These are phyloP conservation scores for Solanum infundibuliforme DNA, from an alignment of 257 asterid species.

Conservation along the genomic window DNA sequence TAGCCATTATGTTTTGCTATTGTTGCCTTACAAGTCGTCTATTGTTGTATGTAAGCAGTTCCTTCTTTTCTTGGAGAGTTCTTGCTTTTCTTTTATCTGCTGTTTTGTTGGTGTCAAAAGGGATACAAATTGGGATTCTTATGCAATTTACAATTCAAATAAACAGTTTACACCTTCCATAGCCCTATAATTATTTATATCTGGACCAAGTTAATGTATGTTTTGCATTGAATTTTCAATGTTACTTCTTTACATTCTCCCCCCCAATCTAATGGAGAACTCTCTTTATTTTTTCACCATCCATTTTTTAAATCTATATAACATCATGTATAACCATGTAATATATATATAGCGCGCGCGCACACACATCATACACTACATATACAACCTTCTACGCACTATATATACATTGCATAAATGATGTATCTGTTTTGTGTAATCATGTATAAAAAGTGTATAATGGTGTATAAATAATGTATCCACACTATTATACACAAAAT, in stretches of 20 bases:
- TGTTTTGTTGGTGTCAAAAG: neutral
- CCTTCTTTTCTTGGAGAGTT: neutral
- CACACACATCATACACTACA: neutral
- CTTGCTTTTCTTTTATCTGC: neutral
- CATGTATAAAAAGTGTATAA: neutral
- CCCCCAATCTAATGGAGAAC: neutral
- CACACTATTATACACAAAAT: neutral
- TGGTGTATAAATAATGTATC: neutral
- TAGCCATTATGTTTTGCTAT: neutral
- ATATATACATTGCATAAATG: neutral
- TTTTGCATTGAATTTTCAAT: neutral
- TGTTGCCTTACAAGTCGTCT: neutral
- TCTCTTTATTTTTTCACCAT: neutral
- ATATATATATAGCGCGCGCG: neutral
- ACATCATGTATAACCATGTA: neutral
- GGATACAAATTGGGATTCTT: neutral
- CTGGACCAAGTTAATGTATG: neutral
- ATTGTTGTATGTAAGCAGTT: neutral
- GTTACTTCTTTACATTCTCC: neutral
- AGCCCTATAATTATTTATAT: neutral
- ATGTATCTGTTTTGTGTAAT: neutral
- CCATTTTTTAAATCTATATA: neutral
- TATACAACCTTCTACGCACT: neutral
- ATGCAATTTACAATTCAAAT: neutral
- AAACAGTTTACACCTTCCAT: neutral